Base-by-base conservation (phyloP, 495 filamentous ascomycete genomes). In the Neurospora africana region DNA sequence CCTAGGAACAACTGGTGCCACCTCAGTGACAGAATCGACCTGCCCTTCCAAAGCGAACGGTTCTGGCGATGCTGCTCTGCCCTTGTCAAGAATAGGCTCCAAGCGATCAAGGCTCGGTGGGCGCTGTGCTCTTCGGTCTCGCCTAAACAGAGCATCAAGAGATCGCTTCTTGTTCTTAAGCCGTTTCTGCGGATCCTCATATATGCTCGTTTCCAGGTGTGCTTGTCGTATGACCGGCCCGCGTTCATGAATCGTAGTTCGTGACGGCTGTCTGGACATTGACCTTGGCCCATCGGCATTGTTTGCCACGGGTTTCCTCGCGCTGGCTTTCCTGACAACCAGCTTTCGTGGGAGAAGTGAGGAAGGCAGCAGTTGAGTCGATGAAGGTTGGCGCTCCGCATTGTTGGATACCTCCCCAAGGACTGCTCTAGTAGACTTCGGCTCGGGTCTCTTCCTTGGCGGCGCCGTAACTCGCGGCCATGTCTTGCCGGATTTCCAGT, bases 401-500 rank as follows among this genome's bases (percentile, higher is more conserved):
- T 82, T 81, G 21, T 78, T 80, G 33, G 75, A 78, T 39, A 83
- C 68, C 69, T 81, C 76, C 47, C 74, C 74, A 40, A 82, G 73
- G 2, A 81, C 76, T 21, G 75, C 73, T 30, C 75, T 68, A 5
- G 40, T 68, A 19, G 37, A 72, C 72, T 75, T 53, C 19, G 19
- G 41, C 19, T 74, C 67, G 4, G 44, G 76, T 70, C 73, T 71
- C 58, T 75, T 78, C 30, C 73, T 69, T 39, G 72, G 75, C 23
- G 75, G 74, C 38, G 77, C 72, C 21, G 75, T 72, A 43, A 82
- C 77, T 58, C 77, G 83, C 68, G 87, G 87, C 27, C 78, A 80
- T 67, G 94, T 89, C 44, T 79, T 88, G 8, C 94, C 94, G 72
- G 83, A 85, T 76, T 88, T 90, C 95, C 95, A 99, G 71, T 91